phyloP scores from a whole-genome alignment of 2,329 filamentous ascomycete genomes.

The Ophiocordyceps sinensis region DNA sequence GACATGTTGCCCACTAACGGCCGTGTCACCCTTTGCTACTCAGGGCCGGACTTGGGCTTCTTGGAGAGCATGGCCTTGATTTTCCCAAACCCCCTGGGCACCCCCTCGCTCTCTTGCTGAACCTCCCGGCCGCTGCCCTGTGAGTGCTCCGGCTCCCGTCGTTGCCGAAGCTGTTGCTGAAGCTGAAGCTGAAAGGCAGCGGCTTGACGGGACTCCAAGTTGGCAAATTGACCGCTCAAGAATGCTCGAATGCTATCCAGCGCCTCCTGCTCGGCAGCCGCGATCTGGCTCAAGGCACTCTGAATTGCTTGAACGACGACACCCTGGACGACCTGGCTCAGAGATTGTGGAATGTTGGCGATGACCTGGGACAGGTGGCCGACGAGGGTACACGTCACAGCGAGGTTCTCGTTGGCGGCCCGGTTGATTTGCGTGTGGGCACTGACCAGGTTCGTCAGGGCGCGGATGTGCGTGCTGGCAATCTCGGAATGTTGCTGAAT shows the following conservation, averaged over 20 bases:
- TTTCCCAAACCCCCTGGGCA: not conserved
- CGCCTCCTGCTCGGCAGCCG: not conserved
- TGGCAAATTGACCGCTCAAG: slow-evolving; percentile 7
- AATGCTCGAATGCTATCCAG: not conserved
- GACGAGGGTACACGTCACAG: not conserved
- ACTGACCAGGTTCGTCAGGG: not conserved
- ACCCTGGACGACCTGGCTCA: slow-evolving; percentile 11
- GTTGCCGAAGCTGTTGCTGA: not conserved
- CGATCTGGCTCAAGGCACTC: not conserved
- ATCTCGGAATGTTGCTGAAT: slow-evolving; percentile 8
- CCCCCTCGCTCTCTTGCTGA: not conserved
- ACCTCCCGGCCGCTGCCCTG: not conserved
- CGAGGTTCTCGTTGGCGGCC: slow-evolving; percentile 8
- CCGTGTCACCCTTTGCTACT: not conserved
- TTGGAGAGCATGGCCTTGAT: not conserved
- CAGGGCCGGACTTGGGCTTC: not conserved
- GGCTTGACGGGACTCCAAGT: slow-evolving; percentile 1
- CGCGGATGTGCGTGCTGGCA: slow-evolving; percentile 4
- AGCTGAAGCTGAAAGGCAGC: not conserved
- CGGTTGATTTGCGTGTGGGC: not conserved
- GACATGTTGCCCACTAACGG: no score
- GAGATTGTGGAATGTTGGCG: slow-evolving; percentile 1
- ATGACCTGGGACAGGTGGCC: not conserved
- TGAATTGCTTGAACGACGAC: slow-evolving; percentile 7
- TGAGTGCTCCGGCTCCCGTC: not conserved